Evolutionary conservation across 306 rosid genomes (phyloP), one percentile per base, ranked within the genome.

Genomic region (Cicer chorassanicum): DNA sequence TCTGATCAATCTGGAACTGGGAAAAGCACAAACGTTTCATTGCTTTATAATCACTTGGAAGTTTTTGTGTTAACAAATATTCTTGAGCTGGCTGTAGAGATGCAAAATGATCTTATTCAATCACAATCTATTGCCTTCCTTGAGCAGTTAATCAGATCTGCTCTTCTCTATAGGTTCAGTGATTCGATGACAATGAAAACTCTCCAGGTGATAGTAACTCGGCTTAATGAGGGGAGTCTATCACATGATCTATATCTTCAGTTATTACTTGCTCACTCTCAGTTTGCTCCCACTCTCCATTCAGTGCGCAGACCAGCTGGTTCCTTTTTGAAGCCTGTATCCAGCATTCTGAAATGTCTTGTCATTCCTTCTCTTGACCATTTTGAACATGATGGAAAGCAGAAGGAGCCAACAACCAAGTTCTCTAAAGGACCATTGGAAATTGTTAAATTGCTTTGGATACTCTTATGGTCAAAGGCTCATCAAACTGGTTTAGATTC

Each of bases 231-330:
- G 41, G 92, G 97, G 11, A 83, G 62, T 64, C 81, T 91, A 77
- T 81, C 88, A 11, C 79, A 70, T 72, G 88, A 78, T 69, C 70
- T 82, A 77, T 83, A 88, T 83, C 89, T 91, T 38, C 91, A 86
- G 74, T 89, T 93, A 73, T 81, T 93, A 60, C 89, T 91, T 75
- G 86, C 92, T 34, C 97, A 93, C 87, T 91, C 97, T 76, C 96
- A 93, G 34, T 91, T 93, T 88, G 94, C 87, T 45, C 75, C 89
- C 56, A 87, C 89, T 60, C 77, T 93, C 46, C 84, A 71, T 61
- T 88, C 88, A 38, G 60, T 79, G 63, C 63, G 60, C 77, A 82
- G 74, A 80, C 70, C 69, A 48, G 75, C 89, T 70, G 93, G 93
- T 75, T 84, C 89, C 54, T 83, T 87, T 81, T 79, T 77, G 42